Evolutionary conservation across 2,329 filamentous ascomycete species (phyloP).

Genomic region (Amylocarpus encephaloides): DNA sequence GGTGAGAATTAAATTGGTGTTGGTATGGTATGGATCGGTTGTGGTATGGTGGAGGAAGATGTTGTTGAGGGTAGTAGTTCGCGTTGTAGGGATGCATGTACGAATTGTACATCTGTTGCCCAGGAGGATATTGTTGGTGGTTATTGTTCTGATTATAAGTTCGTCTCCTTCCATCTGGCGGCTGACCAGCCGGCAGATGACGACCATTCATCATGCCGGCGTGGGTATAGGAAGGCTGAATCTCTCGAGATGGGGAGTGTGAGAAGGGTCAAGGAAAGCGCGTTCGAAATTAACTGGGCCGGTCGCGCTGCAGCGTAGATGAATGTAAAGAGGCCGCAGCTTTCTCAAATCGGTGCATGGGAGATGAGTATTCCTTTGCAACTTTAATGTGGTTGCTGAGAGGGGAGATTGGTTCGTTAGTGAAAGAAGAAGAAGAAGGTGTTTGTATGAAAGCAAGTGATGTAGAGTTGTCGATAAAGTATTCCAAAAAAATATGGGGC

Average conservation of each 20-base stretch:
- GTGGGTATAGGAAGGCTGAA: constrained; percentile 38
- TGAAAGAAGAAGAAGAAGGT: not conserved
- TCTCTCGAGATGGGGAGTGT: constrained; percentile 1
- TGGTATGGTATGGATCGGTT: constrained; percentile 41
- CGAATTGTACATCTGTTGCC: constrained; percentile 41
- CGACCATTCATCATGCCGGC: constrained; percentile 71
- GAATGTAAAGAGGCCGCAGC: not conserved
- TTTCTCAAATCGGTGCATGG: too few species aligned
- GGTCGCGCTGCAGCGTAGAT: not conserved
- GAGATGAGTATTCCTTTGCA: too few species aligned
- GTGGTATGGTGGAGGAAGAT: constrained; percentile 54
- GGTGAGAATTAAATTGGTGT: constrained; percentile 36
- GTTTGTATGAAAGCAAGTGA: not conserved
- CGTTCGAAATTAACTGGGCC: constrained; percentile 10
- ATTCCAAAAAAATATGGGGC: not conserved
- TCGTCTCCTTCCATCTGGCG: constrained; percentile 29
- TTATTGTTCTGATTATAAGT: constrained; percentile 32
- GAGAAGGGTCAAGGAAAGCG: constrained; percentile 21
- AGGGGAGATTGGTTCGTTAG: too few species aligned
- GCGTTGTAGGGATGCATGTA: constrained; percentile 46
- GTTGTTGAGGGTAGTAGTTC: constrained; percentile 48
- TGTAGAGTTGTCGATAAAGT: not conserved
- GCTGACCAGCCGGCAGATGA: constrained; percentile 72
- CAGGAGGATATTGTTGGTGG: constrained; percentile 38
- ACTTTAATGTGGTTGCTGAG: too few species aligned